Percentiles rank a stretch among this genome's conserved stretches.
These are phyloP conservation scores for Phytopythium delawarense DNA, from an alignment of 352 stramenopile species.

Conservation along the genomic window DNA sequence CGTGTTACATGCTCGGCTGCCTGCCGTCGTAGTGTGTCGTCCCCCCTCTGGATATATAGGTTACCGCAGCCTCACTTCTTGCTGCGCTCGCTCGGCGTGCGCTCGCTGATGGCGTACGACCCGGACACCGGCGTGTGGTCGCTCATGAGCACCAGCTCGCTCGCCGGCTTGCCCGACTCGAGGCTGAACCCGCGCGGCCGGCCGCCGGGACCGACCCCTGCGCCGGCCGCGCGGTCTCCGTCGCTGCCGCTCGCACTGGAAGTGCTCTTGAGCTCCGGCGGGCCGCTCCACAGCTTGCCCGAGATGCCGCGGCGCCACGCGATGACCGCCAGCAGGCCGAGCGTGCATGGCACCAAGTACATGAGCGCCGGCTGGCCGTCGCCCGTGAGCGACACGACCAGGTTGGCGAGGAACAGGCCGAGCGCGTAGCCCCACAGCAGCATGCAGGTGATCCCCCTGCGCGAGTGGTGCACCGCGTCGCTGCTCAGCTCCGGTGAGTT, in stretches of 20 bases:
- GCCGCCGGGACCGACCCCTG: slow-evolving; percentile 15
- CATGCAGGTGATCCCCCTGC: slow-evolving; percentile 63
- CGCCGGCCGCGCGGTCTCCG: not conserved
- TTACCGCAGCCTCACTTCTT: slow-evolving; percentile 4
- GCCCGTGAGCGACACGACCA: slow-evolving; percentile 89
- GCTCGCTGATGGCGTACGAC: slow-evolving; percentile 39
- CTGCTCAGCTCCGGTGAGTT: slow-evolving; percentile 39
- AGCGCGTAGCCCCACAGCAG: slow-evolving; percentile 93
- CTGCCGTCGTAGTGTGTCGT: slow-evolving; percentile 1
- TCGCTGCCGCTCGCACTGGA: slow-evolving; percentile 3
- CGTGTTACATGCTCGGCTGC: not conserved
- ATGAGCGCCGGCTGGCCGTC: slow-evolving; percentile 94
- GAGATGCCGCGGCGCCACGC: slow-evolving; percentile 82
- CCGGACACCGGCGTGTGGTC: slow-evolving; percentile 36
- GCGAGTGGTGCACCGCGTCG: slow-evolving; percentile 24
- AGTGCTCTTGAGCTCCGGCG: slow-evolving; percentile 43
- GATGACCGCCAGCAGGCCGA: slow-evolving; percentile 79
- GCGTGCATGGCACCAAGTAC: slow-evolving; percentile 94
- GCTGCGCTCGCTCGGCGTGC: slow-evolving; percentile 15
- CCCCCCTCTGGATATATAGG: not conserved
- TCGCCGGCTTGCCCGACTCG: slow-evolving; percentile 19
- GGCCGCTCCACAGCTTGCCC: slow-evolving; percentile 87
- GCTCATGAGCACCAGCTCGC: slow-evolving; percentile 37
- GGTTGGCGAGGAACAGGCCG: slow-evolving; percentile 92
- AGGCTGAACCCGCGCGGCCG: slow-evolving; percentile 21